Base-by-base conservation (phyloP, 352 stramenopile species). In the Pythium coloratum region DNA sequence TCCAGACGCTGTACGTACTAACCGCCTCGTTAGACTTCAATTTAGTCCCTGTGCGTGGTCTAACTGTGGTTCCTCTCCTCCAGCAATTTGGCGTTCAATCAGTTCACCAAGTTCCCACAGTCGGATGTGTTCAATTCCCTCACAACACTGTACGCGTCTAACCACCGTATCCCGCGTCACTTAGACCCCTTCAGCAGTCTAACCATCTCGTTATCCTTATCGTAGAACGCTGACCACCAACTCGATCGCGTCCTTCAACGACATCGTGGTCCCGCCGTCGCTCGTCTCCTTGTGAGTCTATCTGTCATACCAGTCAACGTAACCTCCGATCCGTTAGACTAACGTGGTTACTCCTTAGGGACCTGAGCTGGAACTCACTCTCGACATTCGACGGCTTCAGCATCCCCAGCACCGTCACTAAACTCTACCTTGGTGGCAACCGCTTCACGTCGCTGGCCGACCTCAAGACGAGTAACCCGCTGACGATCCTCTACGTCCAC, bases 401-500 rank as follows among this genome's bases (percentile, higher is more conserved):
- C 13, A 65, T 91, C 24, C 81, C 84, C 0, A 60, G 66, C 46
- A 67, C 72, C 2, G 74, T 91, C 66, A 79, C 66, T 38, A 67
- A 90, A 36, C 58, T 93, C 12, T 91, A 77, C 51, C 53, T 91
- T 0, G 84, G 84, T 33, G 84, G 84, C 18, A 93, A 93, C 62
- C 71, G 70, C 20, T 84, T 93, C 70, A 76, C 67, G 63, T 88
- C 81, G n/a, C 73, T 93, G n/a, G 53, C 67, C 6, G 75, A 64
- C 16, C 60, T 82, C 12, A 67, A 73, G 10, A 88, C 88, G 42
- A 72, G 76, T 34, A 78, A 76, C 53, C 69, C 71, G 6, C 72
- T 91, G 24, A 85, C 77, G 55, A 66, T 88, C 32, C 76, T 93
- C 20, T 93, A 90, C 66, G 76, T 88, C 18, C 82, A 91, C 75